Conservation (phyloP, 495 filamentous ascomycete species). For the Aspergillus leporis region DNA sequence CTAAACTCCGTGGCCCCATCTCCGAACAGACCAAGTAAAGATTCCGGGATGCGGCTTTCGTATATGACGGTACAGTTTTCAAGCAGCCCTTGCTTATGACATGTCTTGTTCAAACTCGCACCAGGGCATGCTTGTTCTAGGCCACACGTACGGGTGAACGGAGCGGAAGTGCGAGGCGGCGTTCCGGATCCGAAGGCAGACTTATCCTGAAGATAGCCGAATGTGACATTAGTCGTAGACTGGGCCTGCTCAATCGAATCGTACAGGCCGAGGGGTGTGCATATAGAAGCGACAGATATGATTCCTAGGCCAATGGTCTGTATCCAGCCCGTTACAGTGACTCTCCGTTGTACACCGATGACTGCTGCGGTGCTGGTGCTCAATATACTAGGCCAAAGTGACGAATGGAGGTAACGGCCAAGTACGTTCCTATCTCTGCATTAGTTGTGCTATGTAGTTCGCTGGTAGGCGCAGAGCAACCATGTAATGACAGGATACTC, state of each 20-base stretch:
- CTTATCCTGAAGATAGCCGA: conserved; percentile 25
- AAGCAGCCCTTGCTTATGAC: background rate
- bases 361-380: conserved; percentile 21
- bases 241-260: conserved; percentile 15
- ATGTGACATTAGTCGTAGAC: conserved; percentile 4
- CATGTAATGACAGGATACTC: conserved; percentile 11
- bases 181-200: conserved; percentile 22
- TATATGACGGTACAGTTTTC: conserved; percentile 5
- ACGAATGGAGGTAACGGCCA: conserved; percentile 25
- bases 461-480: background rate
- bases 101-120: background rate
- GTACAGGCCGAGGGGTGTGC: conserved; percentile 36
- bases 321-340: conserved; percentile 11
- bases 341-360: conserved; percentile 10
- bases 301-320: conserved; percentile 14
- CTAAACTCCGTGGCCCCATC: conserved; percentile 23
- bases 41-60: conserved; percentile 24
- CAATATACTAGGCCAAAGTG: conserved; percentile 29
- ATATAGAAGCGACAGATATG: conserved; percentile 21
- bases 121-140: conserved; percentile 3
- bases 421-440: conserved; percentile 14
- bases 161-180: conserved; percentile 10
- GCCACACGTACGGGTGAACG: conserved; percentile 15
- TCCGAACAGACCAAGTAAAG: conserved; percentile 30
- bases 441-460: background rate